Base-by-base conservation (phyloP, 2,329 filamentous ascomycete species). In the Elsinoe batatas region DNA sequence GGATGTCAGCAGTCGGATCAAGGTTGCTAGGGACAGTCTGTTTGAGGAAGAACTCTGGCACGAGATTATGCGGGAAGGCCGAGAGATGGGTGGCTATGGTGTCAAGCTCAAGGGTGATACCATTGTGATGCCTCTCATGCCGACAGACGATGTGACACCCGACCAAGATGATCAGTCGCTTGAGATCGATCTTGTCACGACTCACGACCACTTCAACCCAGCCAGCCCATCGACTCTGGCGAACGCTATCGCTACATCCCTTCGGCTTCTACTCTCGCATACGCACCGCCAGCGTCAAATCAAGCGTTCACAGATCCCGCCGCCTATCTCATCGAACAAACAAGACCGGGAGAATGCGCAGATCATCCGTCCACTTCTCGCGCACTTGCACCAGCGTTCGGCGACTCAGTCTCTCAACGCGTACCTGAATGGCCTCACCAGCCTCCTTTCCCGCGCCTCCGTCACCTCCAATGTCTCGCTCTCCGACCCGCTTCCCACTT, bases 1-100 rank as follows among this genome's bases (percentile, higher is more conserved):
- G 2, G 74, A 79, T 1, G 73, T 91, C 7, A 82, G 88, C 61
- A 76, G 81, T 30, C 78, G 83, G 8, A 87, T 94, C 32, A 79
- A 84, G 15, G 81, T 87, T 62, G 86, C 88, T 2, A 79, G 88
- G 56, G 86, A 93, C 68, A 88, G 86, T 50, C 77, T 91, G 17
- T 90, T 88, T 63, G 83, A 87, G 26, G 84, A 91, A 65, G 93
- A 98, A 67, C 73, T 98, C 1, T 96, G 90, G 79, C 84, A 95
- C 62, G 93, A 98, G 70, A 76, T 97, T 58, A 84, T 85, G 53
- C 80, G 88, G 15, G 93, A 98, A 70, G 83, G 87, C 0, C 84
- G 90, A 13, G 78, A 78, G 0, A 74, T 95, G 18, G 77, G 84
- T 2, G 82, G 83, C 10, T 83, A 87, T 58, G 81, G 84, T 8